These are phyloP conservation scores for Pulveroboletus sp. DNA, from an alignment of 768 basidiomycete species.

Conservation along the genomic window DNA sequence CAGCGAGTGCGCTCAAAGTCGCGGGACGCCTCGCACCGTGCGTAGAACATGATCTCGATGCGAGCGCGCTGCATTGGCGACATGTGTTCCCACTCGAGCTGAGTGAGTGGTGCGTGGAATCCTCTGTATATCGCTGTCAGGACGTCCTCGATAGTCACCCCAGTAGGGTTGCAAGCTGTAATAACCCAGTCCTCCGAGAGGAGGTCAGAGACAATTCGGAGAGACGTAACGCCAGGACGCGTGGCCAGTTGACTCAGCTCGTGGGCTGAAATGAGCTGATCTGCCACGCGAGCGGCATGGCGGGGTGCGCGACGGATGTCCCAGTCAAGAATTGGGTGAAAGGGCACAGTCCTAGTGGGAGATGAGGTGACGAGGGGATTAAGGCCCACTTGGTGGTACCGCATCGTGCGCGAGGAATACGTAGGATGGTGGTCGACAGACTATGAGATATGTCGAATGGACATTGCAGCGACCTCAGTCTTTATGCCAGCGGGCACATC, in stretches of 20 bases:
- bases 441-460: neutral
- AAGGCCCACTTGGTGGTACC: conserved; percentile 12
- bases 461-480: neutral
- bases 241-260: conserved; percentile 42
- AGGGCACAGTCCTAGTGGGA: conserved; percentile 8
- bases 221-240: conserved; percentile 32
- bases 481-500: conserved; percentile 14
- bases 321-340: conserved; percentile 38
- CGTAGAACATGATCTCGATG: conserved; percentile 39
- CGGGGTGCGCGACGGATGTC: conserved; percentile 44
- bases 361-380: conserved; percentile 16
- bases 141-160: conserved; percentile 51
- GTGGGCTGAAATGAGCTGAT: conserved; percentile 1
- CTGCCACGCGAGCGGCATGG: conserved; percentile 16
- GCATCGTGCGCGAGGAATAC: conserved; percentile 11
- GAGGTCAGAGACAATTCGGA: conserved; percentile 45
- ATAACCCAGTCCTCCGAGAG: conserved; percentile 42
- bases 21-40: conserved; percentile 39
- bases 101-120: conserved; percentile 36
- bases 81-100: conserved; percentile 40
- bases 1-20: conserved; percentile 33
- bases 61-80: conserved; percentile 39
- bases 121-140: conserved; percentile 41
- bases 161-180: conserved; percentile 35
- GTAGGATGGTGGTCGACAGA: neutral